phyloP scores from a whole-genome alignment of 495 filamentous ascomycete species.

The Copromyces sp. region DNA sequence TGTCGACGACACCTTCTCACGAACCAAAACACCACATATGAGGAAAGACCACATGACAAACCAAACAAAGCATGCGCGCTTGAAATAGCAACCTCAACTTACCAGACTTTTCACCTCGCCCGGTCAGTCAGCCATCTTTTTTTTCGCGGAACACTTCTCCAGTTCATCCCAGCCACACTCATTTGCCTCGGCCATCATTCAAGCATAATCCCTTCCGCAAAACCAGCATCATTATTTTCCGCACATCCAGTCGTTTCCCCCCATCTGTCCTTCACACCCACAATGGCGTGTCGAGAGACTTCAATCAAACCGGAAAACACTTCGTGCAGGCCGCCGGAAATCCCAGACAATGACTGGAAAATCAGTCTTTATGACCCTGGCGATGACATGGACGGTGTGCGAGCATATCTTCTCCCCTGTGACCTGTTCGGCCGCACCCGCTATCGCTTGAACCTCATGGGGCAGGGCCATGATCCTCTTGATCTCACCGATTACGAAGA shows the following conservation, averaged over 20 bases:
- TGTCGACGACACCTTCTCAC: not conserved
- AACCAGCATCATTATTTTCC: not conserved
- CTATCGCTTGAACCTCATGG: conserved; percentile 10
- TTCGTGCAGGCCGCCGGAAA: not conserved
- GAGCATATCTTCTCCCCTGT: conserved; percentile 16
- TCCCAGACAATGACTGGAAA: conserved; percentile 7
- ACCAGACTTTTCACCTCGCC: not conserved
- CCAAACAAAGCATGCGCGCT: not conserved
- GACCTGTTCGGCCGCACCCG: conserved; percentile 15
- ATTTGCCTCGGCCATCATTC: not conserved
- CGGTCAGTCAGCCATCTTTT: not conserved
- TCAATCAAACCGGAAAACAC: not conserved
- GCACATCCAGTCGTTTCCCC: not conserved
- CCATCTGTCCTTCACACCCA: not conserved
- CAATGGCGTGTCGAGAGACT: not conserved
- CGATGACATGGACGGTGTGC: conserved; percentile 9
- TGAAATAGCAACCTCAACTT: not conserved
- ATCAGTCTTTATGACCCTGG: conserved; percentile 12
- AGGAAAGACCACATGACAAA: not conserved
- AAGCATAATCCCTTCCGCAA: not conserved
- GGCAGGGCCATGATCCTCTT: conserved; percentile 7
- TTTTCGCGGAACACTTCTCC: not conserved
- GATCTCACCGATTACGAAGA: conserved; percentile 12
- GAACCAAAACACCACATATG: not conserved
- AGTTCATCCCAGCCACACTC: not conserved